Percentiles rank a stretch among this genome's conserved stretches.
Conservation (phyloP, 176 grass and related monocot species). For the Carex scoparia region DNA sequence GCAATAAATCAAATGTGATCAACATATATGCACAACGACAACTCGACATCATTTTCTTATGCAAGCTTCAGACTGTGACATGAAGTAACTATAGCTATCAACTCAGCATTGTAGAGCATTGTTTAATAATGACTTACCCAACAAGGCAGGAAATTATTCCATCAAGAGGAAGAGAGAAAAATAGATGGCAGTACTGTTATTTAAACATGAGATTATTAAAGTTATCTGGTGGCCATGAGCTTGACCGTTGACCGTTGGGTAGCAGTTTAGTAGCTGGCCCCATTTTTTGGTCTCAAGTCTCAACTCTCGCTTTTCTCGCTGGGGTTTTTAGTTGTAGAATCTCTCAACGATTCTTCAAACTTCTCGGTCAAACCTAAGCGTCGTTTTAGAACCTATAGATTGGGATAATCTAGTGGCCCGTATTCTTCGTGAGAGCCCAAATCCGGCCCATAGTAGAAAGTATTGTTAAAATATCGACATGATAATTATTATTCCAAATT, state of each 20-base stretch:
- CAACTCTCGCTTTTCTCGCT: background rate
- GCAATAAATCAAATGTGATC: background rate
- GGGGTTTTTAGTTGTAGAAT: background rate
- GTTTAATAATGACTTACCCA: conserved; percentile 14
- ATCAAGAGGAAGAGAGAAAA: background rate
- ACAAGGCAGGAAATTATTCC: background rate
- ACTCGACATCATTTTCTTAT: background rate
- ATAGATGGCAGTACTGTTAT: background rate
- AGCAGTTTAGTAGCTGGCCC: conserved; percentile 9
- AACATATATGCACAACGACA: background rate
- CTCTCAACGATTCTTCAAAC: conserved; percentile 29
- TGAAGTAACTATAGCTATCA: background rate
- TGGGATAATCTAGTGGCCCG: background rate
- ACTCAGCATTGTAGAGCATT: background rate
- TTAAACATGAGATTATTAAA: conserved; percentile 3
- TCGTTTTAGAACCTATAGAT: background rate
- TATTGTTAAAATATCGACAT: too few relatives aligned
- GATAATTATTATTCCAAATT: too few relatives aligned
- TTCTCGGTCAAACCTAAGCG: conserved; percentile 29
- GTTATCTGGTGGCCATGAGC: conserved; percentile 13
- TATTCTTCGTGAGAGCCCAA: background rate
- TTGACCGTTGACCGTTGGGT: conserved; percentile 30
- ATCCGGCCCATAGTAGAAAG: background rate
- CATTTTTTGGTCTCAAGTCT: background rate
- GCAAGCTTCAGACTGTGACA: background rate